Evolutionary conservation across 345 rosid genomes (phyloP).

Genomic region (Hypericum androsaemum): DNA sequence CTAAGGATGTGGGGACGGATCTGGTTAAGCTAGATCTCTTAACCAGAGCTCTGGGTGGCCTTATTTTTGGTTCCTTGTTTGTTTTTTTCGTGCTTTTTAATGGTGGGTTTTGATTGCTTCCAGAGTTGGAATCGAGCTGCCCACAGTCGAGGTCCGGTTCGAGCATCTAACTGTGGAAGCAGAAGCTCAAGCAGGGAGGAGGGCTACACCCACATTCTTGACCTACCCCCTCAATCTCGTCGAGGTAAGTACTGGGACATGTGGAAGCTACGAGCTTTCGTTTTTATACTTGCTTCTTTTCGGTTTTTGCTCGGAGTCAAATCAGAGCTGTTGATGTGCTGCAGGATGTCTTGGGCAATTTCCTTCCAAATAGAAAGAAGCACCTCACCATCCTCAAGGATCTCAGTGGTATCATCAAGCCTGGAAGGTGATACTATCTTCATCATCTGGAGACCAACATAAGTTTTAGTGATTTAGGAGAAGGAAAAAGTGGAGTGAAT

Average conservation of each 20-base stretch:
- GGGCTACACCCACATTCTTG: neutral
- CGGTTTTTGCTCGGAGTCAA: neutral
- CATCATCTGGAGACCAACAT: no score
- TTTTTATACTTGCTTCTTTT: neutral
- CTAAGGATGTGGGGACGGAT: no score
- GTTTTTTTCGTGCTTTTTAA: neutral
- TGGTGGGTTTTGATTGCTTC: neutral
- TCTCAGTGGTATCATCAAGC: neutral
- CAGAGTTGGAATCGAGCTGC: neutral
- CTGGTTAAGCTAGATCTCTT: no score
- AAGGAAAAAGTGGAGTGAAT: neutral
- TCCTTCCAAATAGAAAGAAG: slow-evolving; percentile 1
- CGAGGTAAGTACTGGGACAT: neutral
- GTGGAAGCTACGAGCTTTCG: neutral
- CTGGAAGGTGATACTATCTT: no score
- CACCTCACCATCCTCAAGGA: neutral
- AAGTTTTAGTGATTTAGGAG: neutral
- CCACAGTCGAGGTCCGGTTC: neutral
- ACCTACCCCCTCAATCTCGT: neutral
- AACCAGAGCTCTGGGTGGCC: neutral
- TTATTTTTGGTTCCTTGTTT: neutral
- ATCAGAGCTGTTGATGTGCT: neutral
- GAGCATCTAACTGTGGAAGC: slow-evolving; percentile 1
- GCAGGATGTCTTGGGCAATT: no score
- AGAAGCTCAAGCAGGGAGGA: neutral